Evolutionary conservation across 1,284 basidiomycete species (phyloP).

Genomic region (Trichosporon sp.): DNA sequence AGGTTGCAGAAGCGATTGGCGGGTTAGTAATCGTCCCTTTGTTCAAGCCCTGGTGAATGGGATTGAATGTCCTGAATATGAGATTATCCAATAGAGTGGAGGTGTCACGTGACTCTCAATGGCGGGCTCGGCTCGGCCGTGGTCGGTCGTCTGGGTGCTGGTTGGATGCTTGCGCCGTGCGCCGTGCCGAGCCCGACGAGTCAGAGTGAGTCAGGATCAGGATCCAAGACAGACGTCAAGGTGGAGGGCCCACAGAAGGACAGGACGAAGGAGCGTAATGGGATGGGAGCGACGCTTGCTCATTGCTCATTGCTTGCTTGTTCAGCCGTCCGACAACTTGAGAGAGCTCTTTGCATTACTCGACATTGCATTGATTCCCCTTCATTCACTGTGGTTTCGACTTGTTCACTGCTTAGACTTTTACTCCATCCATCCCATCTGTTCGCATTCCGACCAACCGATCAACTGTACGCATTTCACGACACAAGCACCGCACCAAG

Average conservation of each 20-base stretch:
- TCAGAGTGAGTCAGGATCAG: too few species aligned
- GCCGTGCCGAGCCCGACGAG: constrained; percentile 2
- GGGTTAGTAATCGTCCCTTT: background rate
- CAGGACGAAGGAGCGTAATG: background rate
- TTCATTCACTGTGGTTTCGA: background rate
- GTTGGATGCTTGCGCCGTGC: background rate
- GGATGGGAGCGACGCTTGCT: constrained; percentile 1
- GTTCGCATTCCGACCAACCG: background rate
- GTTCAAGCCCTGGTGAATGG: background rate
- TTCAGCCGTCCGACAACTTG: too few species aligned
- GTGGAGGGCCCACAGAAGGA: background rate
- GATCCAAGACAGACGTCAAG: too few species aligned
- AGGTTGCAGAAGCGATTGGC: background rate
- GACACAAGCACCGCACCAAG: background rate
- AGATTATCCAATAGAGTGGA: too few species aligned
- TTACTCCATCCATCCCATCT: background rate
- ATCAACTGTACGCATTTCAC: background rate
- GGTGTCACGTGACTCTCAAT: background rate
- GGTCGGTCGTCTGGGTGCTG: too few species aligned
- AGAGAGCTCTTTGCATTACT: too few species aligned
- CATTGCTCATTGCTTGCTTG: too few species aligned
- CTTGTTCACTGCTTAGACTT: background rate
- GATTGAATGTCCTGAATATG: background rate
- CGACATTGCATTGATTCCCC: background rate
- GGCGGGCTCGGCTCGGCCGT: constrained; percentile 3